Base-by-base conservation (phyloP, 23 red algal genomes). In the Agarophyton chilense region DNA sequence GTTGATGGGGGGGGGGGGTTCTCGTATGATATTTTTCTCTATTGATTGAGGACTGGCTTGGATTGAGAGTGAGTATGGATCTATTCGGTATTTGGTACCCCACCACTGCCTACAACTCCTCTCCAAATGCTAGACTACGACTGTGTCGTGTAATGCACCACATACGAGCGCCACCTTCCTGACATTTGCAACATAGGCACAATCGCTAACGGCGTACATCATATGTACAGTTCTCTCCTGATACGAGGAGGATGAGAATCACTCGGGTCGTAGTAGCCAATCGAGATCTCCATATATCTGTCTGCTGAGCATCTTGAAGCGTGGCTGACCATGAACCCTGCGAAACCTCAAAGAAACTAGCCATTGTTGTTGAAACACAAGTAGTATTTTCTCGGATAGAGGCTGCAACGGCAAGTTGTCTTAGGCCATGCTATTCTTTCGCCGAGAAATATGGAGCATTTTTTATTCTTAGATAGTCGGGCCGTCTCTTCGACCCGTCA, bases 171-270 rank as follows among this genome's bases (percentile, higher is more conserved):
- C 68, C 40, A 74, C 68, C n/a, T 18, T 46, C 26, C 47, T 39
- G 4, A 13, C 21, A 13, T 26, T 49, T 21, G 47, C 14, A 26
- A 74, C 68, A 49, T 38, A 38, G 4, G 43, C 68, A 74, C 68
- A 39, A 18, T 74, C 68, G 21, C 68, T 38, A 74, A 74, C 40
- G 7, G 68, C 40, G 39, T 39, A 74, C 43, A 25, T 49, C 68
- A 74, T 74, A 31, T 74, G 68, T n/a, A n/a, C 40, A 74, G 13
- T 35, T 74, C 68, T 49, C 68, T 74, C 2, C 1, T 43, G 19
- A 46, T 10, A 13, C 68, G 47, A 49, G 47, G 68, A 4, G 68
- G 2, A 40, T 49, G 43, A 74, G 47, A 74, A 39, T 25, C 2
- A 39, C 68, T 8, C 39, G 68, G 1, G 68, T 39, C 10, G 21